Conservation (phyloP, 1,139 yeast species). For the Taphrina populina region DNA sequence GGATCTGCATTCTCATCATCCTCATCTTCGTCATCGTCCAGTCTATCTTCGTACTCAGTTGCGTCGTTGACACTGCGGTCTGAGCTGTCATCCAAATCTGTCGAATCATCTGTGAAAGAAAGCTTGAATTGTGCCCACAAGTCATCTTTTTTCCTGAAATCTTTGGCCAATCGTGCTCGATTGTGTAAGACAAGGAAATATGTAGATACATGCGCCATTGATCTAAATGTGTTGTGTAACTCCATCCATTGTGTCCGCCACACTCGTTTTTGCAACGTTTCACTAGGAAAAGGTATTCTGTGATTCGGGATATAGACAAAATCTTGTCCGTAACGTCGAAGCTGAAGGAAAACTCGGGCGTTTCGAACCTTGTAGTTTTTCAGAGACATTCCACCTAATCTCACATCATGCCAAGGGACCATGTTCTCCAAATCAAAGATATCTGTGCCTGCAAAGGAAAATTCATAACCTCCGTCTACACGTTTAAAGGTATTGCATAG, state of each 20-base stretch:
- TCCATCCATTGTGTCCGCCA: not conserved
- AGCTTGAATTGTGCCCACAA: not conserved
- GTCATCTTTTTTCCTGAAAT: not conserved
- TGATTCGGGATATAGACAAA: not conserved
- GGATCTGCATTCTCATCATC: not conserved
- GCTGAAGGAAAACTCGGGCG: not conserved
- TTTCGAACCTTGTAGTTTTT: not conserved
- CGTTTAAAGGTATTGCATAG: constrained; percentile 2
- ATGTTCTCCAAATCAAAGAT: not conserved
- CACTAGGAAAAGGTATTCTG: not conserved
- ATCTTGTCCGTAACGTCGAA: not conserved
- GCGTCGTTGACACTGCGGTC: constrained; percentile 1
- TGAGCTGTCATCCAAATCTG: not conserved
- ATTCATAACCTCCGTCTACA: constrained; percentile 1
- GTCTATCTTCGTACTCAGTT: not conserved
- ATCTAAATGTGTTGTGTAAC: not conserved
- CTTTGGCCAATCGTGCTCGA: not conserved
- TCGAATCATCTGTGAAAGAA: not conserved
- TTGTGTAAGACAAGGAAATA: not conserved
- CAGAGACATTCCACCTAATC: not conserved
- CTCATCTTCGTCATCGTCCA: not conserved
- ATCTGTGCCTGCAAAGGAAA: not conserved
- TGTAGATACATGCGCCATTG: not conserved
- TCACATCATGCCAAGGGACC: constrained; percentile 1
- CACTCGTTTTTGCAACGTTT: not conserved